Conservation (phyloP, 805 yeast species). For the Wickerhamiella domercqiae region DNA sequence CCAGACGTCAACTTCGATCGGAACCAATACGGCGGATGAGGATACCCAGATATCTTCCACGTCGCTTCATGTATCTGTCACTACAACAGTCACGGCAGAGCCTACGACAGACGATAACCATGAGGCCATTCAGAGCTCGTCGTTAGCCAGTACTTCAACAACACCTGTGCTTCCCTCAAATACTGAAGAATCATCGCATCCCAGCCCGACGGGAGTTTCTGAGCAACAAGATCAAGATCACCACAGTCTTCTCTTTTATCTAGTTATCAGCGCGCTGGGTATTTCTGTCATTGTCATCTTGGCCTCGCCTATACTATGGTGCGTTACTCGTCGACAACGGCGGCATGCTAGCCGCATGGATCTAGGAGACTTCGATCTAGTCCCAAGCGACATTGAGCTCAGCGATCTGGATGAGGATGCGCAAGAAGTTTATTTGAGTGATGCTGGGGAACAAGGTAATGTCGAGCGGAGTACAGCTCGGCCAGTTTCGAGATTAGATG, state of each 20-base stretch:
- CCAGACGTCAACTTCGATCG: background rate
- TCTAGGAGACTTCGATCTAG: conserved; percentile 7
- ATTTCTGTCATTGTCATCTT: conserved; percentile 3
- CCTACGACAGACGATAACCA: background rate
- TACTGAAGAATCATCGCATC: background rate
- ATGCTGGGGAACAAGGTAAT: too few species aligned
- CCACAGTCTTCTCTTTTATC: conserved; percentile 9
- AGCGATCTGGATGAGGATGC: conserved; percentile 6
- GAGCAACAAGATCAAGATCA: background rate
- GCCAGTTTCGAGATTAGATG: too few species aligned
- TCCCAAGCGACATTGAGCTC: conserved; percentile 12
- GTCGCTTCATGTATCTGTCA: background rate
- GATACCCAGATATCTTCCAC: background rate
- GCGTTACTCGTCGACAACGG: conserved; percentile 3
- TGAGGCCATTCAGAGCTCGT: background rate
- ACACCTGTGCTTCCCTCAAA: background rate
- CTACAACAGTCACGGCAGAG: background rate
- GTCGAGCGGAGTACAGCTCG: too few species aligned
- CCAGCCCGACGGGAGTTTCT: background rate
- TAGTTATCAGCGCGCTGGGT: conserved; percentile 6
- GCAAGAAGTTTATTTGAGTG: background rate
- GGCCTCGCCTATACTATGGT: conserved; percentile 5
- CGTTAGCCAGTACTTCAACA: background rate
- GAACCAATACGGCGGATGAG: background rate
- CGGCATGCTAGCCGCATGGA: background rate